Conservation (phyloP, 225 moss, liverwort and hornwort genomes). For the Straminergon stramineum region DNA sequence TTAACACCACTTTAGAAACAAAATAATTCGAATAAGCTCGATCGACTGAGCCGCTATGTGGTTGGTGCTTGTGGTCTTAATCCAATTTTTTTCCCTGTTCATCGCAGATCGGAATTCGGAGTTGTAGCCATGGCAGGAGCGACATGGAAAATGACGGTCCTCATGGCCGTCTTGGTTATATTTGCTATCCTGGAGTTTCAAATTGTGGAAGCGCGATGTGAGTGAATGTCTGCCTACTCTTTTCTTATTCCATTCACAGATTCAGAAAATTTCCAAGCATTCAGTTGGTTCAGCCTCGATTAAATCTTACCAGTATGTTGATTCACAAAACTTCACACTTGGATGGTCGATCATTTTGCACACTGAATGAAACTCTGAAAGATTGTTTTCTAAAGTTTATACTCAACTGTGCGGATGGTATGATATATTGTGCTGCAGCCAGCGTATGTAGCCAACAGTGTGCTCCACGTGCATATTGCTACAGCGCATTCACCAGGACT, state of each 20-base stretch:
- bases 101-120: background rate
- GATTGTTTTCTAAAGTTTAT: background rate
- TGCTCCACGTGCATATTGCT: background rate
- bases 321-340: too few species aligned
- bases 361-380: background rate
- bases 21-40: background rate
- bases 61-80: too few species aligned
- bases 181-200: background rate
- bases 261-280: background rate
- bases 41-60: background rate
- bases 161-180: background rate
- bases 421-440: background rate
- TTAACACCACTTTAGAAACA: background rate
- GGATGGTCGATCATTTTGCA: background rate
- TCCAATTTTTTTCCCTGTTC: background rate
- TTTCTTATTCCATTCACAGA: background rate
- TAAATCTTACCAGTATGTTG: too few species aligned
- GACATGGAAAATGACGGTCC: conserved; percentile 10
- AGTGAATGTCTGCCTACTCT: background rate
- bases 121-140: background rate
- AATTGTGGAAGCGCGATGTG: conserved; percentile 17
- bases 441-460: background rate
- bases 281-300: background rate
- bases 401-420: background rate
- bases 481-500: background rate